A percentile compares a stretch with the other conserved stretches of the same genome.
phyloP scores from a whole-genome alignment of 2,329 filamentous ascomycete genomes.

The Shiraia sp. region DNA sequence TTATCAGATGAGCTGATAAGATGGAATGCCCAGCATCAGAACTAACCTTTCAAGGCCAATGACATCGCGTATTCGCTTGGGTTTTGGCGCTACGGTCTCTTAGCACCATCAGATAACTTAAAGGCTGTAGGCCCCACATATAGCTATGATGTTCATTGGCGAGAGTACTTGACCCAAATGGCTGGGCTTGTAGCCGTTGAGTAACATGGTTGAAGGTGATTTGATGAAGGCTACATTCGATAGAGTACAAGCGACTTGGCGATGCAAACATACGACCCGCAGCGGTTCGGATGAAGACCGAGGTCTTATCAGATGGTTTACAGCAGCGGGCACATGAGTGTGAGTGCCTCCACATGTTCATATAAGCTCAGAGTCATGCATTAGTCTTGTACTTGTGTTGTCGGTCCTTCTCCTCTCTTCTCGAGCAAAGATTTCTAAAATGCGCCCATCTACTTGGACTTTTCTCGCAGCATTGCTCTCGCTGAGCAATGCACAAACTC shows the following conservation, averaged over 20 bases:
- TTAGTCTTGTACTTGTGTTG: background rate
- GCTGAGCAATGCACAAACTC: slow-evolving; percentile 19
- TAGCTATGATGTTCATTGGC: slow-evolving; percentile 9
- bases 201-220: too few species aligned
- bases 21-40: slow-evolving; percentile 8
- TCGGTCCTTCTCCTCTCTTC: background rate
- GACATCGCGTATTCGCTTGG: slow-evolving; percentile 9
- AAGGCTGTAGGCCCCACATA: slow-evolving; percentile 4
- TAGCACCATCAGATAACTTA: slow-evolving; percentile 37
- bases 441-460: slow-evolving; percentile 7
- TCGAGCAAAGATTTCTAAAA: slow-evolving; percentile 2
- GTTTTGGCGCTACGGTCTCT: slow-evolving; percentile 4
- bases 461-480: slow-evolving; percentile 3
- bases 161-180: background rate
- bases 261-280: background rate
- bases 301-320: too few species aligned
- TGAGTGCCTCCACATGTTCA: too few species aligned
- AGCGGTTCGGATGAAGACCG: slow-evolving; percentile 1
- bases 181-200: background rate
- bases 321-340: too few species aligned
- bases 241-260: slow-evolving; percentile 1
- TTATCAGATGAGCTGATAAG: slow-evolving; percentile 35
- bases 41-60: slow-evolving; percentile 5
- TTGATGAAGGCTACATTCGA: background rate
- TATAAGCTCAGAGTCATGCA: too few species aligned